Percentiles rank a stretch among this genome's conserved stretches.
phyloP scores from a whole-genome alignment of 257 asterid genomes.

The Marsdenia floribunda region DNA sequence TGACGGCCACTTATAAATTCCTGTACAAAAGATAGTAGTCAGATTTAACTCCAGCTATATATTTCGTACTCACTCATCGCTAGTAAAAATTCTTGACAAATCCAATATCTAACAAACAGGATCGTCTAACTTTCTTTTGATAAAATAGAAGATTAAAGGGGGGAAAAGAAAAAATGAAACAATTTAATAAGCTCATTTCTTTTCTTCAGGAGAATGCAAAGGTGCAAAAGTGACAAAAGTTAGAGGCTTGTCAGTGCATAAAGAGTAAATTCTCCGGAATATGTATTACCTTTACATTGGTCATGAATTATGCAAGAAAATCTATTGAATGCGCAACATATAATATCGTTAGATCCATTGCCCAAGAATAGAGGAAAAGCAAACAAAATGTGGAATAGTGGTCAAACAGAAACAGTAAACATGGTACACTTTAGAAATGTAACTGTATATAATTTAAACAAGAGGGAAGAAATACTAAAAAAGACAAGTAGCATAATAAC shows the following conservation, averaged over 20 bases:
- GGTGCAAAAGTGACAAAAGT: background rate
- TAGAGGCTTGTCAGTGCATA: background rate
- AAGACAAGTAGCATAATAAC: too few species aligned
- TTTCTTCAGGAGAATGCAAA: too few species aligned
- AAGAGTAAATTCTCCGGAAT: background rate
- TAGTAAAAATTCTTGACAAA: background rate
- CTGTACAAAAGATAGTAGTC: slow-evolving; percentile 28
- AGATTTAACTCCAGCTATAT: slow-evolving; percentile 2
- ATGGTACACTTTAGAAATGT: too few species aligned
- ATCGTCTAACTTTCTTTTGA: background rate
- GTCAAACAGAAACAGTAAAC: background rate
- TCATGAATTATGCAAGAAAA: background rate
- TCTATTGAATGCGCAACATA: too few species aligned
- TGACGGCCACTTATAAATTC: slow-evolving; percentile 55
- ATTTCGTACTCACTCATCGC: background rate
- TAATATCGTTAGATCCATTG: background rate
- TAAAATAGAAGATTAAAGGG: too few species aligned
- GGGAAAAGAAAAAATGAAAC: background rate
- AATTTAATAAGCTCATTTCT: too few species aligned
- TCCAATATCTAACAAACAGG: background rate
- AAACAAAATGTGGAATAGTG: background rate
- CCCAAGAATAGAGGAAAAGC: background rate
- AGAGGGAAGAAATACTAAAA: too few species aligned
- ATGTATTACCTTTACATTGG: too few species aligned
- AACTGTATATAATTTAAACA: too few species aligned